Base-by-base conservation (phyloP, 2,329 filamentous ascomycete genomes). In the Triangularia setosa region DNA sequence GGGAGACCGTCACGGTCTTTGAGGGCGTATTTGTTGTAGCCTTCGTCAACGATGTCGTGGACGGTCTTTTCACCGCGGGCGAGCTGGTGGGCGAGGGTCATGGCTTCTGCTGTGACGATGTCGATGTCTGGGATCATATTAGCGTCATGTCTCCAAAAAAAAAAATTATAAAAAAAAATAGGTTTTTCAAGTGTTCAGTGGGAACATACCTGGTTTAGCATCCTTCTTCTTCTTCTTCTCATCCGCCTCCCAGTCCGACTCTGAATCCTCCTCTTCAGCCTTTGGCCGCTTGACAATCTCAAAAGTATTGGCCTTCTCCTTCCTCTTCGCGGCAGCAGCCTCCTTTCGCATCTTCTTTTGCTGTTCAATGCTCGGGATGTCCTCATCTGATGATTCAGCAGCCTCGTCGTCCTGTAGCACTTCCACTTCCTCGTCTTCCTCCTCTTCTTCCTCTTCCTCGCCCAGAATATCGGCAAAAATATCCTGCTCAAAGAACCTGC, bases 81-180 rank as follows among this genome's bases (percentile, higher is more conserved):
- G 65, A 99, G 88, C 73, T 92, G 87, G 69, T 98, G 95, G 0
- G 95, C 96, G 16, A 99, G 84, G 0, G 94, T 96, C 95, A 99
- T 99, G 68, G 96, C 95, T 81, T 99, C 95, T 4, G 93, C 95
- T n/a, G 95, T 99, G 73, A 98, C 96, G 73, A 99, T 98, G 75
- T 98, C 93, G 78, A 99, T 96, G 74, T 97, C 93, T 28, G 16
- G 16, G 18, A 27, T 25, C 7, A 2, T 9, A 8, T 48, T 21
- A 48, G 40, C n/a, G 21, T 48, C 4, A 30, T 57, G 23, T 4
- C n/a, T n/a, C n/a, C n/a, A n/a, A n/a, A n/a, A 16, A 53, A 18
- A 2, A 48, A 11, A 9, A 21, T 21, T 3, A 21, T 2, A 21
- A 7, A 1, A 11, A 16, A 1, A 1, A 11, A 54, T n/a, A n/a